Evolutionary conservation across 345 rosid genomes (phyloP), one percentile per base, ranked within the genome.

Genomic region (Eucalyptus marginata): DNA sequence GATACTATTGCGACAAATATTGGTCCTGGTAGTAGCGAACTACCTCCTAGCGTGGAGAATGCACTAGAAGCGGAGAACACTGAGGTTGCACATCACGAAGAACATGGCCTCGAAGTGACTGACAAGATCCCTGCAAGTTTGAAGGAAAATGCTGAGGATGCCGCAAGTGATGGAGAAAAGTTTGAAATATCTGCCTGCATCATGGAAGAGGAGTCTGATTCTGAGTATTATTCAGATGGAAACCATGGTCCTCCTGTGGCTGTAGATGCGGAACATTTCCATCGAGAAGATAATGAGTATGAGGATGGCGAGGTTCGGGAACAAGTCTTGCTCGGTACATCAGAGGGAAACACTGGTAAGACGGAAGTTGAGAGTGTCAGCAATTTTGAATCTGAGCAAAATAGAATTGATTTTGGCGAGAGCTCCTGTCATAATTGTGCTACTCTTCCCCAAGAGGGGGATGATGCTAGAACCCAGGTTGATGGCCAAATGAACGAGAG

Each of bases 241-340:
- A 92, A 91, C 85, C 92, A 76, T 86, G 90, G 91, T 88, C 87
- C 90, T 87, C 66, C 92, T 86, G 89, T 88, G 86, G 87, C 88
- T 40, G 91, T 90, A 90, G 92, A 92, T 90, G 91, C 90, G 52
- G 94, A 93, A 47, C 93, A 90, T 89, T 89, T 90, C 89, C 86
- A 86, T 62, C 90, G 86, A 49, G 90, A 87, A 88, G 95, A 93
- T 64, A 92, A 95, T 89, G 94, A 90, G 29, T 90, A 90, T 83
- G 98, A 95, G 87, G 96, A 96, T 90, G 95, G 94, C 62, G 96
- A 95, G 92, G 95, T 95, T 89, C 92, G 92, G 88, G 96, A 94
- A 87, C 90, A 91, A 87, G 89, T 90, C 47, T 87, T 68, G 66
- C 87, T 86, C 25, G 58, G 86, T 86, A 88, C 80, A 27, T 59